phyloP scores from a whole-genome alignment of 164 flowering plant species.

The Protea cynaroides region DNA sequence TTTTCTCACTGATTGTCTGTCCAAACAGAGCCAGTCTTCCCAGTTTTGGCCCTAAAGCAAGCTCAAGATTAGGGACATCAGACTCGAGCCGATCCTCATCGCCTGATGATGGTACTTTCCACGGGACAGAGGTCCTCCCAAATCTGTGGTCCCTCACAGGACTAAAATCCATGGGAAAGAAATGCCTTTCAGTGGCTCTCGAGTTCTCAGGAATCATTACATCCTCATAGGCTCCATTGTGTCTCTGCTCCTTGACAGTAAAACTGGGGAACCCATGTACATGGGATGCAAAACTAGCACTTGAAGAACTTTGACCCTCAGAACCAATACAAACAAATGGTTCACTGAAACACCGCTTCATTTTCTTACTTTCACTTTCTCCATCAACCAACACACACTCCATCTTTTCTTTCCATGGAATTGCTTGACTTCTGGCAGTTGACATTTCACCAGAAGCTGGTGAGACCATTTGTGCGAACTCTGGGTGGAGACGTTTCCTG shows the following conservation, averaged over 20 bases:
- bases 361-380: constrained; percentile 29
- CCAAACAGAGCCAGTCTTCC: constrained; percentile 33
- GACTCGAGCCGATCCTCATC: constrained; percentile 27
- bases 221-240: constrained; percentile 19
- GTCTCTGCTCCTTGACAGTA: constrained; percentile 19
- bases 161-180: constrained; percentile 47
- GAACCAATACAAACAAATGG: constrained; percentile 14
- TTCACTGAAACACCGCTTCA: constrained; percentile 20
- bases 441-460: constrained; percentile 18
- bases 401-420: constrained; percentile 16
- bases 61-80: constrained; percentile 59
- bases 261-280: constrained; percentile 16
- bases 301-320: constrained; percentile 10
- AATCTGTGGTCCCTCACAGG: constrained; percentile 16
- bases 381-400: constrained; percentile 15
- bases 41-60: constrained; percentile 62
- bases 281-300: constrained; percentile 17
- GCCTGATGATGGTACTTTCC: constrained; percentile 24
- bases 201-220: constrained; percentile 16
- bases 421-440: constrained; percentile 10
- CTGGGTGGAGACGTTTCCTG: constrained; percentile 23
- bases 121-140: constrained; percentile 16
- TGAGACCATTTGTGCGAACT: constrained; percentile 13
- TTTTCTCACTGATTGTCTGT: constrained; percentile 25
- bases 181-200: constrained; percentile 36